A percentile compares a stretch with the other conserved stretches of the same genome.
Evolutionary conservation across 257 asterid genomes (phyloP).

Genomic region (Cinchona pubescens): DNA sequence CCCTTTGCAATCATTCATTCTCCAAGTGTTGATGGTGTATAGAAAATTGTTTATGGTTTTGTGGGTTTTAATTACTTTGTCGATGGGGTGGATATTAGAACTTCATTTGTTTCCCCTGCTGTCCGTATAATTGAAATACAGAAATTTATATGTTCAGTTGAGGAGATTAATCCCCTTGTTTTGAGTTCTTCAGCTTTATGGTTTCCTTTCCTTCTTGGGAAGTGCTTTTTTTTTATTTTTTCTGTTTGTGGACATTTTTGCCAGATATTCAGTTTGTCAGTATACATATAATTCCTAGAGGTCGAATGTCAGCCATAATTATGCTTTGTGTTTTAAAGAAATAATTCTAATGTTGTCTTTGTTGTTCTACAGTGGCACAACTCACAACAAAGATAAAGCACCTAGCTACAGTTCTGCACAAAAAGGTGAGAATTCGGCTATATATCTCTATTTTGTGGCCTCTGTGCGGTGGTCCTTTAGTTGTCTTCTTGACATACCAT

Average conservation of each 20-base stretch:
- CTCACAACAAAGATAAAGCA: constrained; percentile 85
- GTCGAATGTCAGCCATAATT: background rate
- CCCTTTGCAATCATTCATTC: background rate
- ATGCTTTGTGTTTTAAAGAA: background rate
- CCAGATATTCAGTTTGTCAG: background rate
- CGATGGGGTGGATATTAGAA: background rate
- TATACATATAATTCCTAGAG: background rate
- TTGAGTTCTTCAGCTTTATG: background rate
- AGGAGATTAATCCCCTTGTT: background rate
- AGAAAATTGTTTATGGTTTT: background rate
- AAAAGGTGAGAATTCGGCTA: constrained; percentile 49
- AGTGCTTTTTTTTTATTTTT: background rate
- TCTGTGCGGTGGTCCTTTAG: background rate
- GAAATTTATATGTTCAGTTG: background rate
- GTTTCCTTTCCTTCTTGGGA: background rate
- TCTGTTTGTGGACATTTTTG: background rate
- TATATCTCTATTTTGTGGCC: background rate
- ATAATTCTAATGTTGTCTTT: background rate
- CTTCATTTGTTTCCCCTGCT: background rate
- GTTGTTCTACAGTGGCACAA: constrained; percentile 63
- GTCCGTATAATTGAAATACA: background rate
- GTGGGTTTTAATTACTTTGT: too few relatives aligned
- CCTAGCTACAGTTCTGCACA: constrained; percentile 51
- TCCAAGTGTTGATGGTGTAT: background rate
- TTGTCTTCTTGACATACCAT: background rate